A percentile compares a stretch with the other conserved stretches of the same genome.
These are phyloP conservation scores for Plasmopara viticola DNA, from an alignment of 352 stramenopile genomes.

Conservation along the genomic window DNA sequence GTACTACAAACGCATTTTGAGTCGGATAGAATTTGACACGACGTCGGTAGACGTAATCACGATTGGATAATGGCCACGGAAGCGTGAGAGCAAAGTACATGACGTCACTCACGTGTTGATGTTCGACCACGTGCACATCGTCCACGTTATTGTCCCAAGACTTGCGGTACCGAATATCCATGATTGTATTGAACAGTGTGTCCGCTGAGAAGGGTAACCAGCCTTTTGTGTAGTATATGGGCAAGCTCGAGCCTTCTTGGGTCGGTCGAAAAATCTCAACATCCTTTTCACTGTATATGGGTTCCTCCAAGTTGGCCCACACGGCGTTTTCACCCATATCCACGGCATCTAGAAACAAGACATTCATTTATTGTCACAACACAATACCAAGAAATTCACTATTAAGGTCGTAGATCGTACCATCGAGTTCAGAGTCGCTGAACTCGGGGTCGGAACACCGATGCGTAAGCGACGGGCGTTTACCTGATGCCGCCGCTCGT, in stretches of 20 bases:
- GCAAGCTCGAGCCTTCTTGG: conserved; percentile 44
- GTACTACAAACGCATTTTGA: conserved; percentile 57
- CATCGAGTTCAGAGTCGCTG: conserved; percentile 45
- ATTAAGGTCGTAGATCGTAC: conserved; percentile 23
- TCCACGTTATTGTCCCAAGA: conserved; percentile 50
- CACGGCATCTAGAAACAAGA: conserved; percentile 38
- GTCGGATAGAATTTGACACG: conserved; percentile 46
- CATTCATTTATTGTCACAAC: not conserved
- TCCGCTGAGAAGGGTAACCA: conserved; percentile 66
- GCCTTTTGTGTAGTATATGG: conserved; percentile 65
- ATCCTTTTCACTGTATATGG: conserved; percentile 67
- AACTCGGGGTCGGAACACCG: conserved; percentile 61
- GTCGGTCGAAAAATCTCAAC: conserved; percentile 61
- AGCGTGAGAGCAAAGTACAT: conserved; percentile 55
- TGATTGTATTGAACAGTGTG: conserved; percentile 59
- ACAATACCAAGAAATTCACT: not conserved
- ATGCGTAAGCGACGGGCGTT: conserved; percentile 34
- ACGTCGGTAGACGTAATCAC: conserved; percentile 77
- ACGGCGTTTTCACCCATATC: conserved; percentile 60
- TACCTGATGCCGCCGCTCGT: conserved; percentile 18
- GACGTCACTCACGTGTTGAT: conserved; percentile 41
- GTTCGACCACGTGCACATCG: conserved; percentile 43
- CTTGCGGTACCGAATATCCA: conserved; percentile 52
- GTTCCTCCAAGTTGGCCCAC: conserved; percentile 56
- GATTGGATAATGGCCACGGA: conserved; percentile 61